Conservation (phyloP, 1,139 yeast species). For the Geotrichum klebahnii region DNA sequence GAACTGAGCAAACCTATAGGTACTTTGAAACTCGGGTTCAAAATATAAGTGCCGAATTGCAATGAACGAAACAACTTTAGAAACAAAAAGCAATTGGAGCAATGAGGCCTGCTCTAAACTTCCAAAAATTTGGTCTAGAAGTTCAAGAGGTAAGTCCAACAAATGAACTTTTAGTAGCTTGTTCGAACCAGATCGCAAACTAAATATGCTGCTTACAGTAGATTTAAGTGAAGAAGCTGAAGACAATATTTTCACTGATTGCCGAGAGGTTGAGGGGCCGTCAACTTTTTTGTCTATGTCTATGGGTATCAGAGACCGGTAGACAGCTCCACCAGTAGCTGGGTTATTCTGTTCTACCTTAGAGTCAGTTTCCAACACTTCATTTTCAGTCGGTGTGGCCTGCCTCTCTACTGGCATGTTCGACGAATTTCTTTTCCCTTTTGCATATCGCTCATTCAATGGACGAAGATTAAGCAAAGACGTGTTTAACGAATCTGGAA, state of each 20-base stretch:
- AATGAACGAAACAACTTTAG: slow-evolving; percentile 17
- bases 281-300: background rate
- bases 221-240: slow-evolving; percentile 14
- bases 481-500: background rate
- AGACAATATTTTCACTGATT: slow-evolving; percentile 4
- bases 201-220: slow-evolving; percentile 11
- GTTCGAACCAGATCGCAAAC: slow-evolving; percentile 2
- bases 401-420: background rate
- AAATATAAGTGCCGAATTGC: slow-evolving; percentile 43
- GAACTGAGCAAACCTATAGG: slow-evolving; percentile 75
- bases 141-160: slow-evolving; percentile 26
- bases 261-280: slow-evolving; percentile 7
- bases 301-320: slow-evolving; percentile 10
- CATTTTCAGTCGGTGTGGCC: too few relatives aligned
- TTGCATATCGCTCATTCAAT: background rate
- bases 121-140: slow-evolving; percentile 23
- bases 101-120: slow-evolving; percentile 22
- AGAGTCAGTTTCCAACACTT: background rate
- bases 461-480: background rate
- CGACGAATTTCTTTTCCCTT: background rate
- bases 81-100: slow-evolving; percentile 22
- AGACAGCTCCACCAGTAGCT: background rate
- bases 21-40: slow-evolving; percentile 55
- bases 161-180: slow-evolving; percentile 1
- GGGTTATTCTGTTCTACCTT: background rate